phyloP scores from a whole-genome alignment of 805 yeast genomes.

The Wickerhamomyces strasburgensis region DNA sequence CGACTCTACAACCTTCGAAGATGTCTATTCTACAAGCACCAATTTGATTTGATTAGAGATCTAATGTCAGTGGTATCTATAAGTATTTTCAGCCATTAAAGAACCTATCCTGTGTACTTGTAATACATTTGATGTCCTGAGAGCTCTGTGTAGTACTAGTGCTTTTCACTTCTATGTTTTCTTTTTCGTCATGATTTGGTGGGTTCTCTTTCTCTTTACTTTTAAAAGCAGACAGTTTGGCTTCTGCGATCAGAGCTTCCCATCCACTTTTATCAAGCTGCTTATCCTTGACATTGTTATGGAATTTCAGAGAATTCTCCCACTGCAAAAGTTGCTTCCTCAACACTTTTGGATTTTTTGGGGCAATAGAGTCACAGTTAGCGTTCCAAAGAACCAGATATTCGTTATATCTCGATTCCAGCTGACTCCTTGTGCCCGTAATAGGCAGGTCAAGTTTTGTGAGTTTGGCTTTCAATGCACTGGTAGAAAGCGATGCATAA shows the following conservation, averaged over 20 bases:
- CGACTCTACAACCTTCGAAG: background rate
- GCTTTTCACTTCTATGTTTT: no score
- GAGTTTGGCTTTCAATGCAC: constrained; percentile 59
- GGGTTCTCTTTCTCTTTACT: no score
- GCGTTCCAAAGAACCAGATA: constrained; percentile 77
- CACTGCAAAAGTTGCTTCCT: constrained; percentile 56
- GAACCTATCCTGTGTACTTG: no score
- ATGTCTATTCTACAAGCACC: no score
- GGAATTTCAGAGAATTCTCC: constrained; percentile 42
- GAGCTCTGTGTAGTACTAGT: no score
- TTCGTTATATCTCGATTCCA: constrained; percentile 72
- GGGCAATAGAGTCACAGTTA: constrained; percentile 67
- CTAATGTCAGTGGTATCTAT: no score
- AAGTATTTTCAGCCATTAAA: no score
- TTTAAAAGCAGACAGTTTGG: no score
- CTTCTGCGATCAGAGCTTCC: constrained; percentile 17
- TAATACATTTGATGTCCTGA: no score
- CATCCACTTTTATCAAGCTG: constrained; percentile 18
- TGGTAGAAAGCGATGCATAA: constrained; percentile 50
- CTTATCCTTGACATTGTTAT: constrained; percentile 6
- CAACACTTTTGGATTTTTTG: constrained; percentile 52
- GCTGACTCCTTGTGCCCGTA: constrained; percentile 54
- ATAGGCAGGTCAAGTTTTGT: constrained; percentile 49
- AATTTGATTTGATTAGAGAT: no score
- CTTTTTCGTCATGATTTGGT: no score